Conservation (phyloP, 2,329 filamentous ascomycete species). For the Endothia cerciana region DNA sequence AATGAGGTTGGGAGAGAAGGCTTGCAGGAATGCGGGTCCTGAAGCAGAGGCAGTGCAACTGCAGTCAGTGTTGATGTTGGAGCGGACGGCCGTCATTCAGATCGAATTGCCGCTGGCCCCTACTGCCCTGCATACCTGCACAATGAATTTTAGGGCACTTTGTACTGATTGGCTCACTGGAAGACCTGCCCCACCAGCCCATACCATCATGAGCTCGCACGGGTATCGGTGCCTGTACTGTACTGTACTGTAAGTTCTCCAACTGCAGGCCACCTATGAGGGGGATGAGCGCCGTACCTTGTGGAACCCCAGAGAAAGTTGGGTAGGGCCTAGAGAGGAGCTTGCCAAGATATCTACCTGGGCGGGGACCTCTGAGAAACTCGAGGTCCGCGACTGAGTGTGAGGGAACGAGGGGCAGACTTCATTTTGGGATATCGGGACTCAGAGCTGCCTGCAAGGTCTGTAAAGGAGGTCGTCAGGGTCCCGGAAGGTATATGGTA, state of each 20-base stretch:
- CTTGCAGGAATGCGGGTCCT: constrained; percentile 9
- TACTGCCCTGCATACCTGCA: background rate
- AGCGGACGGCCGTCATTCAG: constrained; percentile 3
- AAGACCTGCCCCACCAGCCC: background rate
- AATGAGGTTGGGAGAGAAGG: background rate
- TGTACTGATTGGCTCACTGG: background rate
- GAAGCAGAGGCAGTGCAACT: constrained; percentile 2
- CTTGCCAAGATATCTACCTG: background rate
- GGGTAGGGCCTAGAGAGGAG: background rate
- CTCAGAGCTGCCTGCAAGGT: too few relatives aligned
- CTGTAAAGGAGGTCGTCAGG: too few relatives aligned
- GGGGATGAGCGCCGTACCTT: background rate
- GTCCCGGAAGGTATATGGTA: too few relatives aligned
- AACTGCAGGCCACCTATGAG: background rate
- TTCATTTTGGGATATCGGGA: too few relatives aligned
- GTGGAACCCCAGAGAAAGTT: background rate
- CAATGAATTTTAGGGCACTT: background rate
- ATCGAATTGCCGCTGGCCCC: background rate
- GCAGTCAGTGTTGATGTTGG: constrained; percentile 7
- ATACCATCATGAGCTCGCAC: background rate
- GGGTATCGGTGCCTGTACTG: too few relatives aligned
- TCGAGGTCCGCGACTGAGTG: background rate
- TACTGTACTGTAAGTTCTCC: too few relatives aligned
- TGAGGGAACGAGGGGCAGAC: background rate
- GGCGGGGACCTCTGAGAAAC: background rate